Evolutionary conservation across 2,329 filamentous ascomycete genomes (phyloP), one percentile per base, ranked within the genome.

Genomic region (Diaporthe sp.): DNA sequence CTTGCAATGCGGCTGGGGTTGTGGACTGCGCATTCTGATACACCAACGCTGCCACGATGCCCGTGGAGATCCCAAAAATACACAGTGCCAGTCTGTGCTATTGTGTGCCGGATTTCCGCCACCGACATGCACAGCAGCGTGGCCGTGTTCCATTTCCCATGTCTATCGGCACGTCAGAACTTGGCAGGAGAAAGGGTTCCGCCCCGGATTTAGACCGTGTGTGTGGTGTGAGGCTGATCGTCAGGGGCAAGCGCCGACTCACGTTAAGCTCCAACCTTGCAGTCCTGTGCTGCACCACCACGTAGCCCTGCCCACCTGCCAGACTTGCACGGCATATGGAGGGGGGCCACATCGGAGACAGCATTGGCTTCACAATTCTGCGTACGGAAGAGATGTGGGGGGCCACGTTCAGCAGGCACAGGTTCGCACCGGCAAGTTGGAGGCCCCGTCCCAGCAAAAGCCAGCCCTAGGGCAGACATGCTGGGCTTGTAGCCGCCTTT

Each of bases 221-320:
- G 46, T 55, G 46, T 70, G 65, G 65, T 68, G 65, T n/a, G 46
- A 68, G 49, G 65, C n/a, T 31, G 65, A 70, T 70, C 65, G 22
- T 55, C 65, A 70, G 65, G 65, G 65, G 65, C 49, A 55, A 49
- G 22, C 57, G 5, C 46, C 65, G 65, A 68, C 65, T 53, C 65
- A 68, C 31, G 65, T 39, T 31, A 70, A 70, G 65, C 65, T 70
- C n/a, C 49, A 42, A 55, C 65, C 65, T 42, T 62, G 60, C 60
- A 62, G n/a, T 61, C 60, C 60, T 62, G 6, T 62, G 37, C n/a
- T 42, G 65, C 65, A 70, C n/a, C 46, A 70, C 65, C 65, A 55
- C 65, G 65, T 42, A 42, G 46, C 65, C 19, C 34, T 39, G 49
- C 65, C 65, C 65, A 39, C 31, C 12, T 17, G n/a, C 4, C 42